Evolutionary conservation across 2,329 filamentous ascomycete species (phyloP), one percentile per base, ranked within the genome.

Genomic region (Talaromyces sp.): DNA sequence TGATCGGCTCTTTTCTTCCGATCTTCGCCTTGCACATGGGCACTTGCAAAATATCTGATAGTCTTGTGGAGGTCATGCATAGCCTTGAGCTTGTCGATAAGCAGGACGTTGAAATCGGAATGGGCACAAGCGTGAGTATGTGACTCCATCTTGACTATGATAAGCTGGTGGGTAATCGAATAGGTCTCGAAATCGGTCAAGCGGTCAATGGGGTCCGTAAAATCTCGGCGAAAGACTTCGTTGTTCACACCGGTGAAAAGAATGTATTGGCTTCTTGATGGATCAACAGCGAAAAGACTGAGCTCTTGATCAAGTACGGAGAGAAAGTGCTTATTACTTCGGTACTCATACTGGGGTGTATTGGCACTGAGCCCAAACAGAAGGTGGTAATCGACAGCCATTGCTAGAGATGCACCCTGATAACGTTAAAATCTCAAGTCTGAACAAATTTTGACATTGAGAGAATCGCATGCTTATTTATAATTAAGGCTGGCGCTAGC

Each of bases 331-430:
- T 28, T 10, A 10, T n/a, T 25, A 52, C 39, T 43, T 11, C 33
- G 15, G 37, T 58, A 58, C 25, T 58, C 48, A 53, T 58, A 52
- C 33, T 58, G 46, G 21, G 28, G n/a, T 13, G 56, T 58, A 53
- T 51, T 36, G 9, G 46, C 56, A 52, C 22, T 37, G 6, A 58
- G 46, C 11, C 56, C 56, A 22, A 58, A 58, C n/a, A 46, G 39
- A 35, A 52, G 51, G 53, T 45, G 8, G 53, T 33, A 35, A 15
- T 51, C 33, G 31, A 25, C 28, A 8, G 43, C 5, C 43, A 48
- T 48, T 48, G 43, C 19, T 48, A 41, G n/a, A n/a, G n/a, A n/a
- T n/a, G n/a, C n/a, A n/a, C n/a, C n/a, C 36, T 7, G 36, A 37
- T n/a, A 37, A 17, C 36, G 36, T 0, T 17, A 17, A 37, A 37